phyloP scores from a whole-genome alignment of 2,329 filamentous ascomycete genomes.

The Sclerotinia spermophila region DNA sequence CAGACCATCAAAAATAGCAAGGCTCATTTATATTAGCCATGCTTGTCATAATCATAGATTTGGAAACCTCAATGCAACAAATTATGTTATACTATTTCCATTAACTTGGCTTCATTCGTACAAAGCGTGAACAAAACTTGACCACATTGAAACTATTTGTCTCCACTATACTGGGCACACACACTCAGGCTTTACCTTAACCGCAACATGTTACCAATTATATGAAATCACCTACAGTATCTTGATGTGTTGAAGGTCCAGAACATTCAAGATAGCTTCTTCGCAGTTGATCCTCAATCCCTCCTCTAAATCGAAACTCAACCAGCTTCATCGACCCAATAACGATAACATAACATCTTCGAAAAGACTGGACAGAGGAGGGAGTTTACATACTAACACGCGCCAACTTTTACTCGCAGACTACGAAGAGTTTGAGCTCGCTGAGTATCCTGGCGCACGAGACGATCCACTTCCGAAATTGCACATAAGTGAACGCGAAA shows the following conservation, averaged over 20 bases:
- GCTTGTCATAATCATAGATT: not conserved
- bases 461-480: slow-evolving; percentile 12
- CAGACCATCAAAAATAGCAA: not conserved
- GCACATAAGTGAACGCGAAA: slow-evolving; percentile 21
- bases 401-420: slow-evolving; percentile 20
- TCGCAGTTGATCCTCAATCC: slow-evolving; percentile 21
- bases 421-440: slow-evolving; percentile 35
- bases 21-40: not conserved
- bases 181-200: not conserved
- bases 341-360: slow-evolving; percentile 21
- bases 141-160: not conserved
- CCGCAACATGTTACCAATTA: slow-evolving; percentile 12
- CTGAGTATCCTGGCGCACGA: slow-evolving; percentile 28
- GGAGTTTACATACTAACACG: slow-evolving; percentile 1
- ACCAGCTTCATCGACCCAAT: slow-evolving; percentile 11
- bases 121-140: not conserved
- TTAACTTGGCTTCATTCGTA: not conserved
- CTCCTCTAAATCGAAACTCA: slow-evolving; percentile 26
- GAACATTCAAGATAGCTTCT: slow-evolving; percentile 30
- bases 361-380: slow-evolving; percentile 25
- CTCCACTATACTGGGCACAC: not conserved
- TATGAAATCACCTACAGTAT: not conserved
- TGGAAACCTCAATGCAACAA: not conserved
- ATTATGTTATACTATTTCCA: not conserved
- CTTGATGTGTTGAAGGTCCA: slow-evolving; percentile 6